Base-by-base conservation (phyloP, 116 monocot genomes). In the Cymodocea nodosa region DNA sequence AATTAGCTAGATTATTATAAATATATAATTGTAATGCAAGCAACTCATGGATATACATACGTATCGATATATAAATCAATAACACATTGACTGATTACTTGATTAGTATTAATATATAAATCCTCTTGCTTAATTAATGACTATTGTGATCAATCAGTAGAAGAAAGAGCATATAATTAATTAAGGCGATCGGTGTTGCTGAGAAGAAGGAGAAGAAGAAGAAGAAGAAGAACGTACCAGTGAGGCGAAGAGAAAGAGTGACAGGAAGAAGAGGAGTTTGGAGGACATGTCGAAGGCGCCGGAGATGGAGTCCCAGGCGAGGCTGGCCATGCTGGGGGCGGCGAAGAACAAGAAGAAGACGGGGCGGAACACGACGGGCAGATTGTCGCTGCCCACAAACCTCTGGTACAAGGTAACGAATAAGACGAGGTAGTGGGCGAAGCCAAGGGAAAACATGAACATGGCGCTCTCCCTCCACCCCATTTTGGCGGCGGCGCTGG, bases 291-390 rank as follows among this genome's bases (percentile, higher is more conserved):
- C 77, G 30, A 72, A 72, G 23, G 34, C 37, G 50, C 67, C 72
- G 22, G 68, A 50, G 22, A 78, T 78, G 67, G 78, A 78, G 64
- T 69, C 73, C 78, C 73, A 78, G 5, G 78, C 69, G 63, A 82
- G 67, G 70, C 71, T 74, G 10, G 74, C 79, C 58, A 74, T 67
- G 66, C 79, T 71, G 2, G 74, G 79, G 2, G 74, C 70, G 17
- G 74, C 75, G 24, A 79, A 60, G 67, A 79, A 75, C 54, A 79
- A 66, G 79, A 79, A 79, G 68, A 79, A 71, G 12, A 75, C 79
- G 11, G 79, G 79, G 3, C 74, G 60, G 16, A 79, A 56, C 56
- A 51, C 62, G 16, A 60, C 66, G 6, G 71, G 79, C 59, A 79
- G 65, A 6, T 55, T 18, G 12, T 79, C 67, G 55, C 70, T 67